A percentile compares a stretch with the other conserved stretches of the same genome.
Evolutionary conservation across 768 basidiomycete species (phyloP).

Genomic region (Lactifluus subvellereus): DNA sequence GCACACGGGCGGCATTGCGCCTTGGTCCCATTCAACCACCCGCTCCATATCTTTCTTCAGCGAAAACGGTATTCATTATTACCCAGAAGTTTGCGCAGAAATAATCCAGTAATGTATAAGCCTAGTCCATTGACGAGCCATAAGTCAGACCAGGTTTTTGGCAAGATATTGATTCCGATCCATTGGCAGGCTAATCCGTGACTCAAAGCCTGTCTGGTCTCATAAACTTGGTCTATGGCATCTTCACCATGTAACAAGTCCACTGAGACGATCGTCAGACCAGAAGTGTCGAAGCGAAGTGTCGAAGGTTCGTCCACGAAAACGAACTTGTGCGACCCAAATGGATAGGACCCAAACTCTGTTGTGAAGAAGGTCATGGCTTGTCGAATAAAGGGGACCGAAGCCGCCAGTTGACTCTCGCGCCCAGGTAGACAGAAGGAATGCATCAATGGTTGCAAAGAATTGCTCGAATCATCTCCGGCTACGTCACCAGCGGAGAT

Average conservation of each 20-base stretch:
- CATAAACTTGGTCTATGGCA: constrained; percentile 88
- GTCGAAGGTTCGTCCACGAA: constrained; percentile 87
- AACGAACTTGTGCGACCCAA: constrained; percentile 88
- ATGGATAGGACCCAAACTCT: constrained; percentile 95
- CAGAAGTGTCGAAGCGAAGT: constrained; percentile 80
- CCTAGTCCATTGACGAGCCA: constrained; percentile 97
- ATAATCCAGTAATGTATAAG: constrained; percentile 84
- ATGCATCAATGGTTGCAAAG: constrained; percentile 71
- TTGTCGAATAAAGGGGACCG: constrained; percentile 71
- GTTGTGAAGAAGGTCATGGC: constrained; percentile 91
- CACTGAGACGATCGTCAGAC: constrained; percentile 68
- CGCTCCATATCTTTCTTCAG: constrained; percentile 96
- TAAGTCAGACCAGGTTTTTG: constrained; percentile 85
- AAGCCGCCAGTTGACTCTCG: constrained; percentile 60
- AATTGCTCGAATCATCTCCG: constrained; percentile 56
- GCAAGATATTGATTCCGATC: constrained; percentile 94
- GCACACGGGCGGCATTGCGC: constrained; percentile 88
- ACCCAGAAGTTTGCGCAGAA: constrained; percentile 80
- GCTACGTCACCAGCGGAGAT: constrained; percentile 56
- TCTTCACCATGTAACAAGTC: constrained; percentile 85
- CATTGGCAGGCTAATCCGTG: constrained; percentile 94
- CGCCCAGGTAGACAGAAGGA: constrained; percentile 92
- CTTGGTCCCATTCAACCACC: constrained; percentile 81
- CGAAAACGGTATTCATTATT: constrained; percentile 97
- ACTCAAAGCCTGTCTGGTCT: constrained; percentile 78